Percentiles rank a stretch among this genome's conserved stretches.
Evolutionary conservation across 345 rosid species (phyloP).

Genomic region (Linum tenue): DNA sequence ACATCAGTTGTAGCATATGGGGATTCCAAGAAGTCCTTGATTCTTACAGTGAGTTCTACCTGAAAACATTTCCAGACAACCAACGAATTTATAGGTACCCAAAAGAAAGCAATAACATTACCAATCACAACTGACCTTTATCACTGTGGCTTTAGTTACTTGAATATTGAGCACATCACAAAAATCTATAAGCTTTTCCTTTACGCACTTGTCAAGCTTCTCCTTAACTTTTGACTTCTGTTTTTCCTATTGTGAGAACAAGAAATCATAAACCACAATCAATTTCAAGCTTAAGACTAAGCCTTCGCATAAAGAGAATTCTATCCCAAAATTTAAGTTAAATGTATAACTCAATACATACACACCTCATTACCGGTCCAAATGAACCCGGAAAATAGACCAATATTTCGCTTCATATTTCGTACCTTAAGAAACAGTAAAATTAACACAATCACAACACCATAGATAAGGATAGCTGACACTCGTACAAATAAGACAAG

Average conservation of each 20-base stretch:
- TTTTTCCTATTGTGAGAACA: slow-evolving; percentile 44
- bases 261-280: slow-evolving; percentile 1
- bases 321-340: neutral
- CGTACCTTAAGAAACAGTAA: slow-evolving; percentile 35
- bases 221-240: slow-evolving; percentile 67
- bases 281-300: slow-evolving; percentile 2
- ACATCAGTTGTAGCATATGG: slow-evolving; percentile 73
- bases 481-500: neutral
- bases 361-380: slow-evolving; percentile 82
- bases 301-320: neutral
- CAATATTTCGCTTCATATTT: slow-evolving; percentile 69
- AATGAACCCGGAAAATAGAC: slow-evolving; percentile 85
- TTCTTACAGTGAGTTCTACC: slow-evolving; percentile 80
- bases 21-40: slow-evolving; percentile 83
- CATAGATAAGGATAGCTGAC: neutral
- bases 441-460: neutral
- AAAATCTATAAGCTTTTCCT: slow-evolving; percentile 74
- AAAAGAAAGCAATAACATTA: neutral
- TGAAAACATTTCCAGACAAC: slow-evolving; percentile 17
- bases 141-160: slow-evolving; percentile 43
- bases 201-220: slow-evolving; percentile 82
- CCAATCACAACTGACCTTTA: slow-evolving; percentile 35
- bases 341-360: slow-evolving; percentile 4
- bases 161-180: slow-evolving; percentile 91
- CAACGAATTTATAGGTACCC: slow-evolving; percentile 10